phyloP scores from a whole-genome alignment of 176 grass and related monocot species.

The Aegilops sharonensis region DNA sequence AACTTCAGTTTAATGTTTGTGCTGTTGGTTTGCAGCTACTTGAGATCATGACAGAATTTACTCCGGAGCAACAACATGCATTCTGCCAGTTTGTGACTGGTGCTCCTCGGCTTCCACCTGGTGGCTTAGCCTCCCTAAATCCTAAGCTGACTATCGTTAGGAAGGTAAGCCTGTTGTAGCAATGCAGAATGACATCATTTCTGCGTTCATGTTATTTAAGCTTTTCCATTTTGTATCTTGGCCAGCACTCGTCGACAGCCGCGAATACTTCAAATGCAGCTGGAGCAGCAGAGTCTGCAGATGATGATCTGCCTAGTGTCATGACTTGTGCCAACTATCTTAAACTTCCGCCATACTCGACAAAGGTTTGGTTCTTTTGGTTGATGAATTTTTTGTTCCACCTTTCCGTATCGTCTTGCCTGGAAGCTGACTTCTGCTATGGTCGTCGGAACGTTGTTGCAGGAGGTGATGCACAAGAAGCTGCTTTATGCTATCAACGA shows the following conservation, averaged over 20 bases:
- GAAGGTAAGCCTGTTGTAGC: constrained; percentile 51
- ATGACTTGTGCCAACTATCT: constrained; percentile 98
- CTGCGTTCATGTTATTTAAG: not conserved
- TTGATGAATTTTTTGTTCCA: not conserved
- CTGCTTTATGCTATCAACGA: constrained; percentile 87
- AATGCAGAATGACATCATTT: not conserved
- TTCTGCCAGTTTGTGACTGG: constrained; percentile 95
- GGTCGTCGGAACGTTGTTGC: constrained; percentile 25
- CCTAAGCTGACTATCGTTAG: constrained; percentile 89
- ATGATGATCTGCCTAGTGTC: constrained; percentile 90
- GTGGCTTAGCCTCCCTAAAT: constrained; percentile 77
- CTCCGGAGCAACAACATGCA: constrained; percentile 72
- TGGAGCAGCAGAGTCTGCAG: constrained; percentile 55
- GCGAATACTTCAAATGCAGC: constrained; percentile 48
- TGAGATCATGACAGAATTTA: constrained; percentile 89
- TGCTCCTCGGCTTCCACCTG: constrained; percentile 86
- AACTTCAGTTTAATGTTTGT: constrained; percentile 5
- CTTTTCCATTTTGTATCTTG: constrained; percentile 8
- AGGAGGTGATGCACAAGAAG: constrained; percentile 85
- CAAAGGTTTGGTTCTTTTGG: constrained; percentile 54
- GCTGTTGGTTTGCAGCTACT: constrained; percentile 53
- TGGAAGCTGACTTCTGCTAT: not conserved
- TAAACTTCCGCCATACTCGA: constrained; percentile 90
- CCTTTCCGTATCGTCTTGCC: not conserved
- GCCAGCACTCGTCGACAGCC: constrained; percentile 57